Evolutionary conservation across 805 yeast species (phyloP), one percentile per base, ranked within the genome.

Genomic region (Spathaspora gorwiae): DNA sequence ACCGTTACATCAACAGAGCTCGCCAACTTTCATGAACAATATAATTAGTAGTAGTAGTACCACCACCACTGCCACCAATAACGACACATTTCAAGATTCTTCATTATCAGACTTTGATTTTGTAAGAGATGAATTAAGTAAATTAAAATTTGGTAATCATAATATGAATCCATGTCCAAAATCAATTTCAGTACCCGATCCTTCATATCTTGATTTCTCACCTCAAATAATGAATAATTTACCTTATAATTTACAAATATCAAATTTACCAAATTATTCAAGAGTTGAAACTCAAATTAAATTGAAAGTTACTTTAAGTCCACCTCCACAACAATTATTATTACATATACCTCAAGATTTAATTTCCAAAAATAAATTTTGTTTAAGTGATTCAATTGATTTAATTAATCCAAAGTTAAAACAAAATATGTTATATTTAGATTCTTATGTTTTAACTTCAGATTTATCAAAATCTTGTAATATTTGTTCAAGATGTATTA

Each of bases 281-380:
- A 79, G 99, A 52, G 99, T 92, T 6, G 99, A 92, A 65, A 92
- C 97, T 12, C 99, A 94, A 66, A 88, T 94, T 60, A 90, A 89
- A 62, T 69, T 95, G 37, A 75, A 76, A 37, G 65, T 92, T 15
- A 61, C 75, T 7, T 68, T 92, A 37, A 75, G 81, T 29, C 96
- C 97, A 1, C 80, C 92, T 1, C 95, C 96, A 0, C 75, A 79
- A 5, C 85, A 88, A 54, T 72, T 76, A 42, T 66, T 87, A 42
- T 66, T 94, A 31, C 94, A 88, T 60, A 66, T 94, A 39, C 96
- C 98, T 6, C 78, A 88, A 45, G 95, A 90, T 61, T 80, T 95
- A 32, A 85, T 92, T 41, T 83, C 96, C 11, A 89, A 90, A 61
- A 87, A 92, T 48, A 87, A 90, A 59, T 78, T 87, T 51, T 88